Conservation (phyloP, 2,329 filamentous ascomycete genomes). For the Neophaeococcomyces mojaviensis region DNA sequence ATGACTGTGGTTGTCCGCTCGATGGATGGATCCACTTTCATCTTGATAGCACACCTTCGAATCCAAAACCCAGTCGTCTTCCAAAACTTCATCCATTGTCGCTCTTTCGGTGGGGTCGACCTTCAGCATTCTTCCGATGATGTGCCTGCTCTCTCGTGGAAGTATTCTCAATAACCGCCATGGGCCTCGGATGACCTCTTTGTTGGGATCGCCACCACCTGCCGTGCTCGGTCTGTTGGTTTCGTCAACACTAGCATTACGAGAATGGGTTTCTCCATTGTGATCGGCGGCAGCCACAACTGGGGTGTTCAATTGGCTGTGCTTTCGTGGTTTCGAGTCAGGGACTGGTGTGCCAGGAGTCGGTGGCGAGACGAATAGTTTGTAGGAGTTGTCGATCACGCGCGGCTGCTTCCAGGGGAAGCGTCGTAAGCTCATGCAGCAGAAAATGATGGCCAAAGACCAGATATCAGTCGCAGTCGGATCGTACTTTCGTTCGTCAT, state of each 20-base stretch:
- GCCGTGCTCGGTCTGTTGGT: slow-evolving; percentile 17
- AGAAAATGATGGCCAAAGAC: slow-evolving; percentile 97
- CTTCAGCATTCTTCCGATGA: slow-evolving; percentile 88
- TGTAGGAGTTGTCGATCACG: slow-evolving; percentile 86
- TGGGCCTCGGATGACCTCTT: slow-evolving; percentile 81
- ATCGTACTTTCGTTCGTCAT: slow-evolving; percentile 88
- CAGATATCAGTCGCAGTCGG: slow-evolving; percentile 91
- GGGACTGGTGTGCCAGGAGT: slow-evolving; percentile 56
- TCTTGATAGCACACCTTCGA: slow-evolving; percentile 77
- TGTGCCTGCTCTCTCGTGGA: slow-evolving; percentile 79
- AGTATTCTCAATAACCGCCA: slow-evolving; percentile 82
- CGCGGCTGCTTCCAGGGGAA: slow-evolving; percentile 97
- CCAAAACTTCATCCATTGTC: slow-evolving; percentile 74
- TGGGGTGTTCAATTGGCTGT: slow-evolving; percentile 14
- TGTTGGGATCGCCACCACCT: slow-evolving; percentile 42
- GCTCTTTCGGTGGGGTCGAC: slow-evolving; percentile 77
- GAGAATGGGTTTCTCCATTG: slow-evolving; percentile 11
- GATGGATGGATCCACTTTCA: slow-evolving; percentile 63
- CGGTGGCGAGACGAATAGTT: slow-evolving; percentile 80
- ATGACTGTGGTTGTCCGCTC: slow-evolving; percentile 71
- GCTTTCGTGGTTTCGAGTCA: slow-evolving; percentile 31
- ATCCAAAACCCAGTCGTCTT: slow-evolving; percentile 82
- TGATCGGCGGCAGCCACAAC: neutral
- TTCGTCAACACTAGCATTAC: slow-evolving; percentile 13
- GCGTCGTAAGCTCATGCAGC: slow-evolving; percentile 90